phyloP scores from a whole-genome alignment of 768 basidiomycete species.

The Hydnum rufescens region DNA sequence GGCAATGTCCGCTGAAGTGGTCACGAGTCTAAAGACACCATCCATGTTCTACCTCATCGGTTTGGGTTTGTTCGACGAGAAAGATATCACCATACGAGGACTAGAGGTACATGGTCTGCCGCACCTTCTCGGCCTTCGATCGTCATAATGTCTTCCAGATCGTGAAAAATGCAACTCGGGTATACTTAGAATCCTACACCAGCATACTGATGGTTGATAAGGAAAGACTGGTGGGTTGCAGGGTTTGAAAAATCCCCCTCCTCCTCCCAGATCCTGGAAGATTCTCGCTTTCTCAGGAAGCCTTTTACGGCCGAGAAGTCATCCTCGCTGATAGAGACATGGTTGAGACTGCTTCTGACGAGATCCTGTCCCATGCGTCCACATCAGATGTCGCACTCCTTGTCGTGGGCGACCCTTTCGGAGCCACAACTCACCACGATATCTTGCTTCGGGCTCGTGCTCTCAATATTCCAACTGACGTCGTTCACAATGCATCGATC shows the following conservation, averaged over 20 bases:
- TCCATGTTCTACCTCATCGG: conserved; percentile 98
- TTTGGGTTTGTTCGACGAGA: conserved; percentile 84
- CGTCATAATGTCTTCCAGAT: conserved; percentile 29
- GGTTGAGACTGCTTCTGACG: conserved; percentile 87
- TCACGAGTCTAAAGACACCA: too few relatives aligned
- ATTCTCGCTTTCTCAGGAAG: conserved; percentile 64
- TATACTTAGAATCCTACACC: conserved; percentile 96
- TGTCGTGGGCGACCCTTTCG: conserved; percentile 94
- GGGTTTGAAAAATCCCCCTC: background rate
- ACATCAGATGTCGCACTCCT: conserved; percentile 70
- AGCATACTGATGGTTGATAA: conserved; percentile 88
- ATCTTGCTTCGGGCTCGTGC: conserved; percentile 78
- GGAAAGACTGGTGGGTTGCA: conserved; percentile 50
- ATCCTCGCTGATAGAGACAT: conserved; percentile 90
- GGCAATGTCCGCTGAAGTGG: too few relatives aligned
- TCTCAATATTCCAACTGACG: conserved; percentile 54
- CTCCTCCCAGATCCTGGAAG: background rate
- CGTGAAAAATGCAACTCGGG: conserved; percentile 53
- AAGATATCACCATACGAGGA: conserved; percentile 83
- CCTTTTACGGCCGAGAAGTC: conserved; percentile 68
- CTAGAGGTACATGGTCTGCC: conserved; percentile 38
- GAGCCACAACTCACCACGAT: conserved; percentile 94
- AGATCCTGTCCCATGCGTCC: conserved; percentile 62
- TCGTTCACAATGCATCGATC: conserved; percentile 95
- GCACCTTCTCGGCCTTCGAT: background rate